These are phyloP conservation scores for Sequoia sempervirens DNA, from an alignment of 75 land plant genomes.

Conservation along the genomic window DNA sequence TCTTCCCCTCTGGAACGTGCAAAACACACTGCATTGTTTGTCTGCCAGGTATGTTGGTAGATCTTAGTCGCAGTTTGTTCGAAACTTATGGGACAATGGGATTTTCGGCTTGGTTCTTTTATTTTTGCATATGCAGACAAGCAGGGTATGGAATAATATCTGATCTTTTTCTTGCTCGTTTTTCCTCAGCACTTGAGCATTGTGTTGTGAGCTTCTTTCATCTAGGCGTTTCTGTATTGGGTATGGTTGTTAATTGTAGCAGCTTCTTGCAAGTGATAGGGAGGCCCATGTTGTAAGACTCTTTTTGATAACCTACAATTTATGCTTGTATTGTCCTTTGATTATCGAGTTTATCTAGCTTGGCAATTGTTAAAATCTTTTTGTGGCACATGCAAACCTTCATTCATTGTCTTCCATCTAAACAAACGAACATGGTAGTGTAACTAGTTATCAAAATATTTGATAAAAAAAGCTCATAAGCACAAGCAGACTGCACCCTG, in stretches of 20 bases:
- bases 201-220: neutral
- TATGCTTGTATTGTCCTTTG: neutral
- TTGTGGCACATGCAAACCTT: neutral
- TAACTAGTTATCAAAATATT: neutral
- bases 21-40: slow-evolving; percentile 56
- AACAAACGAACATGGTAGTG: neutral
- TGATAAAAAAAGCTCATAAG: neutral
- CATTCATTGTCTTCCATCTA: neutral
- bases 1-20: slow-evolving; percentile 76
- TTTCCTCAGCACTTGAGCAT: neutral
- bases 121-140: neutral
- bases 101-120: neutral
- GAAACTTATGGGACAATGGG: neutral
- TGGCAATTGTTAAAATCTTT: neutral
- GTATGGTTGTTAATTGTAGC: neutral
- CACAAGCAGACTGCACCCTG: neutral
- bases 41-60: slow-evolving; percentile 57
- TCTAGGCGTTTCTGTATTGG: neutral
- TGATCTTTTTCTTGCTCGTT: neutral
- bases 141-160: neutral
- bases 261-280: neutral
- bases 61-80: neutral
- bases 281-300: neutral
- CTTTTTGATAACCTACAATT: neutral
- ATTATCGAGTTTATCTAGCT: neutral